These are phyloP conservation scores for Lachnellula suecica DNA, from an alignment of 2,329 filamentous ascomycete species.

Conservation along the genomic window DNA sequence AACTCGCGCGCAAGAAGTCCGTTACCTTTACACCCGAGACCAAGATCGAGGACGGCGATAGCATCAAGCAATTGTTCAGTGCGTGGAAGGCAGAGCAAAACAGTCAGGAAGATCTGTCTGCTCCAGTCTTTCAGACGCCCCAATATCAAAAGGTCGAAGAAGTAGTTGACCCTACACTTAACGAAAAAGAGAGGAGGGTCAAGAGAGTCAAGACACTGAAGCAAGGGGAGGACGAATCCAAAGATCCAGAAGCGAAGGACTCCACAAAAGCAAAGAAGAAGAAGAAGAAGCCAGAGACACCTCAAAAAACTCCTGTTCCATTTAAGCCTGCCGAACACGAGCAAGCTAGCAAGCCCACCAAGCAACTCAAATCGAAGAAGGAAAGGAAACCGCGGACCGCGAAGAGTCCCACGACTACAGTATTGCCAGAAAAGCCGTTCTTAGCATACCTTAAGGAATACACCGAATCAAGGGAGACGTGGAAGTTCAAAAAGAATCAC, in stretches of 20 bases:
- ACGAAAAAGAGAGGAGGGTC: constrained; percentile 29
- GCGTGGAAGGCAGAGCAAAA: constrained; percentile 44
- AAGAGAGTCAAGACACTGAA: constrained; percentile 29
- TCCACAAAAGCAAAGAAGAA: constrained; percentile 1
- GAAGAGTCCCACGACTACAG: constrained; percentile 2
- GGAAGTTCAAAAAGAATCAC: constrained; percentile 97
- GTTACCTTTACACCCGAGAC: constrained; percentile 66
- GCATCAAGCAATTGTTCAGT: constrained; percentile 49
- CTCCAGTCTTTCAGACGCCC: constrained; percentile 25
- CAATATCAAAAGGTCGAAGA: constrained; percentile 30
- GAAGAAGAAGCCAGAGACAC: not conserved
- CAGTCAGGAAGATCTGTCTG: constrained; percentile 27
- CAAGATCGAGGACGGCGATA: constrained; percentile 56
- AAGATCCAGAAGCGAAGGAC: not conserved
- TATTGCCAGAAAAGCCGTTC: constrained; percentile 54
- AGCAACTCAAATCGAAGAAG: constrained; percentile 16
- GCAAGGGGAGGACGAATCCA: not conserved
- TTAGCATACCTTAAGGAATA: constrained; percentile 78
- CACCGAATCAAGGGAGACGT: constrained; percentile 65
- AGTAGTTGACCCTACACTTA: constrained; percentile 24
- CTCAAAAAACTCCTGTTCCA: constrained; percentile 1
- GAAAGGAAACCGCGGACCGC: constrained; percentile 15
- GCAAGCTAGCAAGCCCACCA: constrained; percentile 4
- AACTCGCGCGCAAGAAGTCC: constrained; percentile 46
- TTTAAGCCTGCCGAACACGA: not conserved